These are phyloP conservation scores for Candida sojae DNA, from an alignment of 1,139 yeast genomes.

Conservation along the genomic window DNA sequence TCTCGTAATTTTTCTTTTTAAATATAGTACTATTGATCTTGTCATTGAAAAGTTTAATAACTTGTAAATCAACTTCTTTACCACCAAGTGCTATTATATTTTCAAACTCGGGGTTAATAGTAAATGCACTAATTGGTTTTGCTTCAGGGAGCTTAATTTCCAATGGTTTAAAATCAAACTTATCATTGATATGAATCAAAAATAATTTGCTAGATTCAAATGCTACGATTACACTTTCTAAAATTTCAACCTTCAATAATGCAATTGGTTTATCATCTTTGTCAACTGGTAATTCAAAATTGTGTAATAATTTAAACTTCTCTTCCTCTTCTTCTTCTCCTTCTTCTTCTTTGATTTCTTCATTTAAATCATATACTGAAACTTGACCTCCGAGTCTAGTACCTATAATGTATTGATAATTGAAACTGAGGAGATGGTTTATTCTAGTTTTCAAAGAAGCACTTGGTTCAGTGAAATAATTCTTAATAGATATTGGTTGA, in stretches of 20 bases:
- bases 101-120: slow-evolving; percentile 42
- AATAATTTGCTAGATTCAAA: slow-evolving; percentile 53
- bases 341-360: slow-evolving; percentile 10
- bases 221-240: slow-evolving; percentile 38
- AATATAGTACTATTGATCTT: slow-evolving; percentile 20
- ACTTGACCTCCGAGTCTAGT: slow-evolving; percentile 46
- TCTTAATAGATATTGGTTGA: slow-evolving; percentile 52
- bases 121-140: slow-evolving; percentile 50
- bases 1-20: slow-evolving; percentile 16
- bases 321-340: slow-evolving; percentile 16
- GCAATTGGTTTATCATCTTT: slow-evolving; percentile 35
- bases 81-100: slow-evolving; percentile 73
- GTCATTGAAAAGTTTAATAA: slow-evolving; percentile 43
- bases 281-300: slow-evolving; percentile 25
- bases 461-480: slow-evolving; percentile 38
- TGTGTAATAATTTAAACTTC: slow-evolving; percentile 22
- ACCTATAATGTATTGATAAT: slow-evolving; percentile 39
- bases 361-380: slow-evolving; percentile 34
- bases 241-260: slow-evolving; percentile 28
- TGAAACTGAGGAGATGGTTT: slow-evolving; percentile 23
- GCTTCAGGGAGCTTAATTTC: slow-evolving; percentile 30
- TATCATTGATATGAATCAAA: slow-evolving; percentile 35
- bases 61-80: slow-evolving; percentile 64
- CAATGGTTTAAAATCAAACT: slow-evolving; percentile 32
- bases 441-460: slow-evolving; percentile 26